Conservation (phyloP, 139 green algal species). For the Closterium sp. region DNA sequence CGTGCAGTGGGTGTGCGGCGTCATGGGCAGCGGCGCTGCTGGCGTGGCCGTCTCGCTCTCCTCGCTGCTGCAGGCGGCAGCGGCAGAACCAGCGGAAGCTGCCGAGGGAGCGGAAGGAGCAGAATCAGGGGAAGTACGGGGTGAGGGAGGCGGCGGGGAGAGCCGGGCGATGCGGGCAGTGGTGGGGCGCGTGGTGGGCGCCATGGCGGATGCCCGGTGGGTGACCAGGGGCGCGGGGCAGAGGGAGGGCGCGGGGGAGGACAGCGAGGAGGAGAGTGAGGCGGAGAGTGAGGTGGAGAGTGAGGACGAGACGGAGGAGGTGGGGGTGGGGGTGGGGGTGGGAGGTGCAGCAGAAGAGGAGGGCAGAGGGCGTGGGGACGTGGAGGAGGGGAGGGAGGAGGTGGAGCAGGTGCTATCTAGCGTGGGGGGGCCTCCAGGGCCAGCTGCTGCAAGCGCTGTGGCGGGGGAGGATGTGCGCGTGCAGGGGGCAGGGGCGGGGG, state of each 20-base stretch:
- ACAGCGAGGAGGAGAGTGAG: neutral
- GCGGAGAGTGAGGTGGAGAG: neutral
- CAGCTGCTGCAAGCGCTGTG: neutral
- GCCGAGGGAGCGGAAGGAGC: neutral
- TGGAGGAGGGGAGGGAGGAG: neutral
- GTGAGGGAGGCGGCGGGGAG: no score
- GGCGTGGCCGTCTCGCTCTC: neutral
- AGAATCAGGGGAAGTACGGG: neutral
- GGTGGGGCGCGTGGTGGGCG: neutral
- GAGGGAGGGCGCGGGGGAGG: neutral
- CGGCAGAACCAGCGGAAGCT: neutral
- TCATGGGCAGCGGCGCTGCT: neutral
- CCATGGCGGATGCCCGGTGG: neutral
- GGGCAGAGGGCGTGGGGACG: neutral
- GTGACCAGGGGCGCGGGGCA: neutral
- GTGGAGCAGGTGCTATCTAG: constrained; percentile 6
- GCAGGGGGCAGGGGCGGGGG: neutral
- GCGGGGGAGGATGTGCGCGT: neutral
- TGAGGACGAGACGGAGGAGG: no score
- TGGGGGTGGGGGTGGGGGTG: neutral
- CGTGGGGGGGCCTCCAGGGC: neutral
- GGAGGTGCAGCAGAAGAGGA: neutral
- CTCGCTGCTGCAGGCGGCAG: neutral
- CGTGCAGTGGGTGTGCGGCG: neutral
- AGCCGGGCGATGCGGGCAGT: neutral